Evolutionary conservation across 345 rosid genomes (phyloP), one percentile per base, ranked within the genome.

Genomic region (Microcos paniculata): DNA sequence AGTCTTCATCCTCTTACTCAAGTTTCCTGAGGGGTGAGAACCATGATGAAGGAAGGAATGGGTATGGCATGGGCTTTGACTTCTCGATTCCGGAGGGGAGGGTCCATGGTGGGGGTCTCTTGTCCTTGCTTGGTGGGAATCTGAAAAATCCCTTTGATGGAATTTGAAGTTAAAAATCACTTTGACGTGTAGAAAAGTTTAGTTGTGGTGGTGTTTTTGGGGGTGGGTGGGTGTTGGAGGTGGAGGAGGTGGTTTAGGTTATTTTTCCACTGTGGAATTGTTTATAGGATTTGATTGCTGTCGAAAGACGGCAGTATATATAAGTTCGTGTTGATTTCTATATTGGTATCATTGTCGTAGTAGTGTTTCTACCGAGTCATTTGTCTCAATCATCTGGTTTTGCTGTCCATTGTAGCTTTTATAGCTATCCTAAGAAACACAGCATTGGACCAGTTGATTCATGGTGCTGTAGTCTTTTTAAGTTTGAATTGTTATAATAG

Each of bases 21-120:
- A 61, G 82, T n/a, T 82, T 81, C 56, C 3, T 52, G 33, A 73
- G 77, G 46, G 75, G 84, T 9, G 86, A 72, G 88, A 86, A 86
- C 78, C 77, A 43, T 70, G 88, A 73, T 69, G 80, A 84, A 73
- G 79, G 66, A 53, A 71, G 82, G 73, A 77, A 80, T 56, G 78
- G 69, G 6, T 71, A 63, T 43, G 62, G 56, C 24, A 72, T 8
- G 81, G 82, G 85, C 77, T 77, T 81, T 4, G 91, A 93, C 56
- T 81, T 77, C 75, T 76, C 83, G 87, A 80, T 90, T 77, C 97
- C 99, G 1, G 99, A 95, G 85, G 99, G 96, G 76, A 91, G 98
- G 88, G 98, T 95, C 58, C 99, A 95, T 49, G 99, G 99, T 0
- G 99, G 98, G 0, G 90, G 89, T 40, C 93, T 93, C 23, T 88